These are phyloP conservation scores for Tephrocybe sp. DNA, from an alignment of 768 basidiomycete genomes.

Conservation along the genomic window DNA sequence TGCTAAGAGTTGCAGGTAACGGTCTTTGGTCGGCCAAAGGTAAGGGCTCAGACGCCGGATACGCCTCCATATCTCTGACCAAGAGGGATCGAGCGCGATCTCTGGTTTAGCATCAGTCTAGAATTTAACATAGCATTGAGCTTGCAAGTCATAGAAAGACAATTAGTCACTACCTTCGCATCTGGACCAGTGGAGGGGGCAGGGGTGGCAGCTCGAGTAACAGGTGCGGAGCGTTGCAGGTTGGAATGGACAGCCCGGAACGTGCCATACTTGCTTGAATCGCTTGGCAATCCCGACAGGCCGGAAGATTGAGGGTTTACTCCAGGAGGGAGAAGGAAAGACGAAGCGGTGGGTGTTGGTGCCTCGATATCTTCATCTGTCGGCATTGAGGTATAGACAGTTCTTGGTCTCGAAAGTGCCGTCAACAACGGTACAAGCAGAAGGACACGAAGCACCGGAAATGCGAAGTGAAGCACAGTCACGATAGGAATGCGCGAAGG, in stretches of 20 bases:
- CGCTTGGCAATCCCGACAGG: constrained; percentile 34
- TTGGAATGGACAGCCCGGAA: constrained; percentile 54
- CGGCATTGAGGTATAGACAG: constrained; percentile 55
- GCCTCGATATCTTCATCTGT: constrained; percentile 38
- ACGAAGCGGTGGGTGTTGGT: constrained; percentile 42
- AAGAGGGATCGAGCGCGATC: constrained; percentile 61
- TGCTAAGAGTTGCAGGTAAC: constrained; percentile 66
- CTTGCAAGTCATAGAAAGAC: background rate
- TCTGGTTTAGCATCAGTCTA: constrained; percentile 46
- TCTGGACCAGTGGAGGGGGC: constrained; percentile 38
- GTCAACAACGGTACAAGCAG: constrained; percentile 58
- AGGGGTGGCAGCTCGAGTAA: constrained; percentile 51
- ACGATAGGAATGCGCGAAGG: constrained; percentile 27
- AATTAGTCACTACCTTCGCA: constrained; percentile 30
- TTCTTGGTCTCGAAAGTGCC: constrained; percentile 60
- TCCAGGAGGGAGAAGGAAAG: constrained; percentile 54
- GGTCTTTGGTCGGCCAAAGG: constrained; percentile 77
- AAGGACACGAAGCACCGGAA: constrained; percentile 65
- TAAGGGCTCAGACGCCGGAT: constrained; percentile 69
- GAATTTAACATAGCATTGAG: constrained; percentile 10
- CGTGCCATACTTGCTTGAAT: constrained; percentile 71
- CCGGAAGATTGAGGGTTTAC: constrained; percentile 41
- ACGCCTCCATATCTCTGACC: constrained; percentile 65
- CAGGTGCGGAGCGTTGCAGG: constrained; percentile 48
- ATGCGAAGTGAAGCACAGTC: constrained; percentile 36